Evolutionary conservation across 2,329 filamentous ascomycete genomes (phyloP).

Genomic region (Achaetomium macrosporum): DNA sequence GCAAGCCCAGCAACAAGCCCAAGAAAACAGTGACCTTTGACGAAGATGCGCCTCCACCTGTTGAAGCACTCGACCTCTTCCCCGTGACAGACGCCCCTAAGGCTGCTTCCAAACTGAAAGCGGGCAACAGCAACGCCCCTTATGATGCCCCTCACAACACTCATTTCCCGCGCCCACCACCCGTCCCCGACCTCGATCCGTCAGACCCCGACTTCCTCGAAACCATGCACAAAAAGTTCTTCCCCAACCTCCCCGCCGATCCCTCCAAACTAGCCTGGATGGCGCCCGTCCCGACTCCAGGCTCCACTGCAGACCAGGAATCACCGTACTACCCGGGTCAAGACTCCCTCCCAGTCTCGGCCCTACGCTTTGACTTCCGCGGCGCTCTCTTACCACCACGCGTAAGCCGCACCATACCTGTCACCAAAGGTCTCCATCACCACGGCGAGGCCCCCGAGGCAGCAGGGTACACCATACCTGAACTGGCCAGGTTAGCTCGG

Average conservation of each 20-base stretch:
- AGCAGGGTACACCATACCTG: slow-evolving; percentile 87
- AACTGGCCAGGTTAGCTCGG: slow-evolving; percentile 73
- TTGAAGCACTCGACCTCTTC: slow-evolving; percentile 39
- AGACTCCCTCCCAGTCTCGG: slow-evolving; percentile 62
- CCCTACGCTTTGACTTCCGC: slow-evolving; percentile 83
- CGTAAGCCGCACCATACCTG: slow-evolving; percentile 66
- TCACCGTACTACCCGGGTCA: slow-evolving; percentile 80
- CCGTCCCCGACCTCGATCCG: slow-evolving; percentile 71
- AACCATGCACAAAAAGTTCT: slow-evolving; percentile 87
- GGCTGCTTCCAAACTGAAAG: slow-evolving; percentile 8
- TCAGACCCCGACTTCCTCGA: slow-evolving; percentile 75
- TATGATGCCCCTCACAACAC: slow-evolving; percentile 36
- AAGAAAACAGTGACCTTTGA: slow-evolving; percentile 34
- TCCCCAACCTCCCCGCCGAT: slow-evolving; percentile 78
- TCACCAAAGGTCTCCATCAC: slow-evolving; percentile 79
- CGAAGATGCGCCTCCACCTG: slow-evolving; percentile 38
- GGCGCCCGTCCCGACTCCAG: slow-evolving; percentile 60
- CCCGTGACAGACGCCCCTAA: slow-evolving; percentile 20
- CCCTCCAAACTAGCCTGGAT: slow-evolving; percentile 88
- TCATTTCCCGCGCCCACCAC: slow-evolving; percentile 56
- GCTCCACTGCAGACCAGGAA: slow-evolving; percentile 59
- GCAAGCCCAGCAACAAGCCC: slow-evolving; percentile 22
- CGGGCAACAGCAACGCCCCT: slow-evolving; percentile 25
- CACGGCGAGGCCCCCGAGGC: slow-evolving; percentile 89
- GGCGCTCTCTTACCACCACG: slow-evolving; percentile 75